A percentile compares a stretch with the other conserved stretches of the same genome.
These are phyloP conservation scores for Saussurea involucrata DNA, from an alignment of 129 eudicot species.

Conservation along the genomic window DNA sequence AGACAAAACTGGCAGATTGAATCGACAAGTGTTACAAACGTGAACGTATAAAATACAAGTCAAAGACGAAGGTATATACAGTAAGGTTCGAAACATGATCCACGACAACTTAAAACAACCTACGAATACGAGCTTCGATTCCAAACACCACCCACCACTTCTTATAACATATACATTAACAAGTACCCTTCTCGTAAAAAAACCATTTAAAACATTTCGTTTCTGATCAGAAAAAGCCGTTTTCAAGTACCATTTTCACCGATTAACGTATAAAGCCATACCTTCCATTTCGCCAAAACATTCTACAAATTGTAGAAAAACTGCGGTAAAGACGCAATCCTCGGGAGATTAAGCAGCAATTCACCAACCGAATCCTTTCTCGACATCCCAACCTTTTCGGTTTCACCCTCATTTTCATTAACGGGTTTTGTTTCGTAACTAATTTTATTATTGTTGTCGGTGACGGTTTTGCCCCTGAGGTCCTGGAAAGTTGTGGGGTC, in stretches of 20 bases:
- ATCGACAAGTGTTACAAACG: background rate
- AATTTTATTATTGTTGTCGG: constrained; percentile 11
- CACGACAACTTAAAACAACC: background rate
- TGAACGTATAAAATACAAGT: background rate
- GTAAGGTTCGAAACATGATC: background rate
- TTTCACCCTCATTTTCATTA: constrained; percentile 21
- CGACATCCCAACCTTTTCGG: constrained; percentile 49
- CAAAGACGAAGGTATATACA: background rate
- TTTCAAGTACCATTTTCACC: background rate
- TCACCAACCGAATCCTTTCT: constrained; percentile 90
- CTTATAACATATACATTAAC: background rate
- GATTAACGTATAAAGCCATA: background rate
- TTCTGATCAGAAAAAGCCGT: background rate
- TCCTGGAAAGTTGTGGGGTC: constrained; percentile 44
- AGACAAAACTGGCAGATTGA: too few species aligned
- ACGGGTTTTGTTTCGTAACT: background rate
- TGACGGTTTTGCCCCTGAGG: constrained; percentile 6
- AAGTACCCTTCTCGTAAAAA: background rate
- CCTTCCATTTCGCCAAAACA: constrained; percentile 9
- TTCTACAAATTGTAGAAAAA: constrained; percentile 55
- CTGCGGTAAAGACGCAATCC: constrained; percentile 82
- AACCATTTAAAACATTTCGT: background rate
- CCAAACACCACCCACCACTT: background rate
- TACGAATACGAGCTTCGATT: background rate
- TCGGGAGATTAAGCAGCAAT: constrained; percentile 74